phyloP scores from a whole-genome alignment of 2,329 filamentous ascomycete genomes.

The Botrytis aclada region DNA sequence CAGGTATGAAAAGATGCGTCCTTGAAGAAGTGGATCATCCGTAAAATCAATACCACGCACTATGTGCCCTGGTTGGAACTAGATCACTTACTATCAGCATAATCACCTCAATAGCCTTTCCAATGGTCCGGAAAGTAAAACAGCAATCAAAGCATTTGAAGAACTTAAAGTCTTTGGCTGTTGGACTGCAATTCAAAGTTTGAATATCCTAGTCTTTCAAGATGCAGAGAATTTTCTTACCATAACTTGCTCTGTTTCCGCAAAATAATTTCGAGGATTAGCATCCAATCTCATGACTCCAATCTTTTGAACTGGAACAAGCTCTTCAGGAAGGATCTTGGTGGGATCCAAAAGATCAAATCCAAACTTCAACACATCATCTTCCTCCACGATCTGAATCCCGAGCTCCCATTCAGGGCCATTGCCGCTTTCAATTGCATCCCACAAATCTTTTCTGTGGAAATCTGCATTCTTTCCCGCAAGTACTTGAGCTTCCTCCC shows the following conservation, averaged over 20 bases:
- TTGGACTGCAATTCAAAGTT: background rate
- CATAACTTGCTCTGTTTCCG: conserved; percentile 63
- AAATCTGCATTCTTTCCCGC: conserved; percentile 45
- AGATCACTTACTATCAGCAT: background rate
- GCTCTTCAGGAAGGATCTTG: conserved; percentile 50
- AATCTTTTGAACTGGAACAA: conserved; percentile 47
- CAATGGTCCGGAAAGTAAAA: background rate
- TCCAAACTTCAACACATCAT: conserved; percentile 49
- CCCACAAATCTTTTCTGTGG: conserved; percentile 51
- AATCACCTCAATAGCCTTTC: background rate
- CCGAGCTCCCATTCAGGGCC: conserved; percentile 52
- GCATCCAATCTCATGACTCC: conserved; percentile 47
- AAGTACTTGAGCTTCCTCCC: conserved; percentile 48
- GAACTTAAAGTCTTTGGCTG: background rate
- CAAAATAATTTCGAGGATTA: conserved; percentile 52
- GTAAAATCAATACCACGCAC: conserved; percentile 64
- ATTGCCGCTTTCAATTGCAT: conserved; percentile 50
- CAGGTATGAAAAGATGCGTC: conserved; percentile 65
- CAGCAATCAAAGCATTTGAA: background rate
- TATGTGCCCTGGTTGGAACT: conserved; percentile 52
- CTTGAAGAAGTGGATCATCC: conserved; percentile 65
- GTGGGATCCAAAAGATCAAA: conserved; percentile 54
- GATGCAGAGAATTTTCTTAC: background rate
- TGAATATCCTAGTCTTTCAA: background rate
- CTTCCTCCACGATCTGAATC: conserved; percentile 51